These are phyloP conservation scores for Penicillium odoratum DNA, from an alignment of 495 filamentous ascomycete species.

Conservation along the genomic window DNA sequence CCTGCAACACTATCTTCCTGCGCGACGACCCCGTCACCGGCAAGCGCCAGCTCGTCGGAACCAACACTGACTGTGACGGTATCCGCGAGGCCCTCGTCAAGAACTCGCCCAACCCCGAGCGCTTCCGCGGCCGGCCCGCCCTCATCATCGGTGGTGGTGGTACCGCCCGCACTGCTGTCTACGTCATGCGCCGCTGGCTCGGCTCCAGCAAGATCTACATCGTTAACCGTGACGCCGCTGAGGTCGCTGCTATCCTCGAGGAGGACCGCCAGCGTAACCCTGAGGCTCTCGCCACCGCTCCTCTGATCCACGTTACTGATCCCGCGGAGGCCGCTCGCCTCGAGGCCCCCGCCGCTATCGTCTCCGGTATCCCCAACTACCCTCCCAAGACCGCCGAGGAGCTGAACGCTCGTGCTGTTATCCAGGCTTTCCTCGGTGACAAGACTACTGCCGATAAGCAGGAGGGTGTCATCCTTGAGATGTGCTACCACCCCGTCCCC, in stretches of 20 bases:
- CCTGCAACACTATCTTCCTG: constrained; percentile 73
- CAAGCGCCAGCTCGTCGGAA: constrained; percentile 55
- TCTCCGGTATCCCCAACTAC: constrained; percentile 70
- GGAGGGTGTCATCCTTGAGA: constrained; percentile 71
- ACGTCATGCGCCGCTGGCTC: constrained; percentile 65
- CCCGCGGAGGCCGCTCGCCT: constrained; percentile 55
- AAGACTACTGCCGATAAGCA: constrained; percentile 27
- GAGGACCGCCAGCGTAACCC: constrained; percentile 45
- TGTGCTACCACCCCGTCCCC: constrained; percentile 75
- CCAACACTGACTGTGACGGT: constrained; percentile 76
- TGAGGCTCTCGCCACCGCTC: constrained; percentile 36
- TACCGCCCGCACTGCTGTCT: constrained; percentile 68
- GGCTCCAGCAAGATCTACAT: constrained; percentile 66
- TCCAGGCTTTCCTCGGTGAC: constrained; percentile 53
- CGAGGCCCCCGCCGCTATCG: constrained; percentile 59
- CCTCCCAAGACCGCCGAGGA: constrained; percentile 61
- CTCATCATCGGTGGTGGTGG: constrained; percentile 68
- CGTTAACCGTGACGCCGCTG: constrained; percentile 62
- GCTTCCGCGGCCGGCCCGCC: constrained; percentile 56
- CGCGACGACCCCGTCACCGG: constrained; percentile 41
- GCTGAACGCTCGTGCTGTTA: constrained; percentile 52
- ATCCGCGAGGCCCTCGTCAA: constrained; percentile 67
- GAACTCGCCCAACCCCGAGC: constrained; percentile 44
- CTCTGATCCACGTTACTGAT: constrained; percentile 56
- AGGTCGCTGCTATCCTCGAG: constrained; percentile 62